Evolutionary conservation across 2,329 filamentous ascomycete species (phyloP), one percentile per base, ranked within the genome.

Genomic region (Tothia fuscella): DNA sequence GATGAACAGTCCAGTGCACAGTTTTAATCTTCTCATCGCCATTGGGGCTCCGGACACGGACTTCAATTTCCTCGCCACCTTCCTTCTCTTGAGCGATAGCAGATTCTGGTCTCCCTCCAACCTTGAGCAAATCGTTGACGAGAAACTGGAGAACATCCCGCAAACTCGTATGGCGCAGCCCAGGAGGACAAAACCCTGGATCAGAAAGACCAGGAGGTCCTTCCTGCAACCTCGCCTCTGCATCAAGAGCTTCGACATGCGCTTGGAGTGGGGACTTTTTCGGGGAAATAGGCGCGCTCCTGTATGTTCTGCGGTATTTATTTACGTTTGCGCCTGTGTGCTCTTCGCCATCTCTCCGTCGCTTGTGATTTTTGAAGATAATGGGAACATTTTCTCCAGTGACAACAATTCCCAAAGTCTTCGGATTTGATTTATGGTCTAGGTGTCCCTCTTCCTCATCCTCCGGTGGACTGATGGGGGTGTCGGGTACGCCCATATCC

Each of bases 401-500:
- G 21, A 66, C 60, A 14, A 66, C 51, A 20, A 67, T 63, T n/a
- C n/a, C n/a, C n/a, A n/a, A n/a, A n/a, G n/a, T n/a, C n/a, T n/a
- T n/a, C n/a, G n/a, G n/a, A n/a, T n/a, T n/a, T n/a, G n/a, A n/a
- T n/a, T n/a, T n/a, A n/a, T n/a, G n/a, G 17, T 66, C 59, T 13
- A 65, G 63, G 39, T 60, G 56, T 44, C 51, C 56, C n/a, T 67
- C 57, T 30, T 48, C 33, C 7, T 40, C 28, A 4, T 19, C 19
- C 17, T n/a, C 21, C 3, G 9, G 28, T n/a, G 35, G 36, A 6
- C 28, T 31, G 3, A 52, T 49, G 6, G 72, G 74, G 10, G 71
- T 75, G 47, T 80, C 75, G n/a, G 80, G 79, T 31, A 84, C 70
- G 50, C 80, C 74, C 76, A 83, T 80, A 52, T 83, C 79, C 58